Base-by-base conservation (phyloP, 345 rosid genomes). In the Brassica cretica region DNA sequence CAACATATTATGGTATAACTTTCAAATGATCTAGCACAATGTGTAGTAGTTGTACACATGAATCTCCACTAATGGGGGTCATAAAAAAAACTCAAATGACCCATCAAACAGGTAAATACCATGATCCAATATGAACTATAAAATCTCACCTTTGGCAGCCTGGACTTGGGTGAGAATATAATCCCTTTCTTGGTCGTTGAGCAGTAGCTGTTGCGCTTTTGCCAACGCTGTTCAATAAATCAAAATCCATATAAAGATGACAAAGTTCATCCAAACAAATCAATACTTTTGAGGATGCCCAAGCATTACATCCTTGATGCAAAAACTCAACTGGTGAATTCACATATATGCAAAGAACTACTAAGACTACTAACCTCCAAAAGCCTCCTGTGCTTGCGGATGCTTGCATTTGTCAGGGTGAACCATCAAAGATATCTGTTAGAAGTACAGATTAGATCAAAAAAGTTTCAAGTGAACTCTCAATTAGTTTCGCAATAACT, bases 321-420 rank as follows among this genome's bases (percentile, higher is more conserved):
- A 67, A 68, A 21, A 30, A 68, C 65, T 15, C 11, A 64, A 35
- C 32, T 53, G 46, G 27, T 8, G 7, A 10, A 66, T 10, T 58
- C 19, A 58, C 15, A 41, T 33, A 66, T 19, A 30, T 49, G 62
- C 7, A 39, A 35, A 55, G 8, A 19, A 63, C 35, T 16, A 5
- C 1, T 56, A 29, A 69, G 64, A 53, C 15, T 30, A 79, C 5
- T 11, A 69, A 93, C 99, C 98, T 81, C 84, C 93, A 85, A 95
- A 95, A 59, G 99, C 99, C 85, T 95, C 99, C 79, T 95, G 92
- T 30, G 99, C 97, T 82, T 89, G 95, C 11, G 96, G 97, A 84
- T 95, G 98, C 86, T 95, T 92, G 89, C 98, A 95, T 85, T 95
- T 95, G 72, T 95, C 98, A 84, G 99, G 99, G 49, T 92, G 98